Evolutionary conservation across 495 filamentous ascomycete species (phyloP), one percentile per base, ranked within the genome.

Genomic region (Podospora fimiseda): DNA sequence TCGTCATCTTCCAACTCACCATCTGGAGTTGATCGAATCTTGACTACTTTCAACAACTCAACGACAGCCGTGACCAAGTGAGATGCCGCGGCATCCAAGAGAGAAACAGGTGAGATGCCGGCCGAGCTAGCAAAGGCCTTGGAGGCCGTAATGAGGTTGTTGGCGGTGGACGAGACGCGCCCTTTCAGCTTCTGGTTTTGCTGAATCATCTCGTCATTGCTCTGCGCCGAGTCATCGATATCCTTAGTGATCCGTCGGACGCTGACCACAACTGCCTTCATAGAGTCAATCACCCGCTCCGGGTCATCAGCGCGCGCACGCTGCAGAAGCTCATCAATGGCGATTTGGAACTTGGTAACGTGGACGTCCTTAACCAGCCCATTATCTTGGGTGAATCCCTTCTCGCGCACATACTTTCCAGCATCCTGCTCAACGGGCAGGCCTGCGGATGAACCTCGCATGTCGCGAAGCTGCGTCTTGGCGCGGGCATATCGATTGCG

Each of bases 41-140:
- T 95, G 56, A 89, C 90, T 9, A 81, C 71, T 42, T 85, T 84
- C 24, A 95, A 72, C 15, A 96, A 73, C 56, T 95, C 93, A 18
- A 98, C 85, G 6, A 96, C 79, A 2, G 89, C 84, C 4, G 87
- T 82, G 9, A 86, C 86, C 19, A 98, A 73, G 70, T 98, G 90
- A 13, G 88, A 92, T n/a, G 91, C 92, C 8, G 93, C 93, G 9
- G 93, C 93, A 70, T 98, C 93, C 14, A 98, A 74, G 18, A 98
- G 70, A 2, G 89, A 94, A n/a, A 98, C 86, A 2, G 94, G 93
- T 3, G 89, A 91, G n/a, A 98, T 75, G 15, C 93, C 93, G 27
- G 77, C 80, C 1, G 89, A 83, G 18, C 73, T 74, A 33, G 88
- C 84, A 66, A 91, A 95, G 60, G 94, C 95, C 73, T 92, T 95